These are phyloP conservation scores for Saturnispora serradocipensis DNA, from an alignment of 805 yeast species.

Conservation along the genomic window DNA sequence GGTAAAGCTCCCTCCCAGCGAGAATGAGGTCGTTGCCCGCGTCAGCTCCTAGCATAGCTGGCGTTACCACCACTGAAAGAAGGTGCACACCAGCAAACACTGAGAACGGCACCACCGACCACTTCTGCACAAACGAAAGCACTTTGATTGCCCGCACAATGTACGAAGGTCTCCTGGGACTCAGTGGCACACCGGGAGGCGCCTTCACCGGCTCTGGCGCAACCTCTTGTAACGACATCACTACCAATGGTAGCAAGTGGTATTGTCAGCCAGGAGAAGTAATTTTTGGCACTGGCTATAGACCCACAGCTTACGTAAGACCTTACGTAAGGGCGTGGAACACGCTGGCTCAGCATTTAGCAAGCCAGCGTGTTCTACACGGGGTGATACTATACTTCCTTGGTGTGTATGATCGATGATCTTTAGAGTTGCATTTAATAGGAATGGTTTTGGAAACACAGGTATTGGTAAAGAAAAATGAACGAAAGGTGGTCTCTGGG, in stretches of 20 bases:
- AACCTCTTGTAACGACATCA: conserved; percentile 8
- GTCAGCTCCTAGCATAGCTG: conserved; percentile 35
- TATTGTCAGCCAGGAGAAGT: neutral
- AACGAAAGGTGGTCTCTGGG: too few relatives aligned
- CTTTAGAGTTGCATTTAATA: too few relatives aligned
- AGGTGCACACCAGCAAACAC: conserved; percentile 52
- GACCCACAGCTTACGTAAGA: too few relatives aligned
- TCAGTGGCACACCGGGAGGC: conserved; percentile 1
- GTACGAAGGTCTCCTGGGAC: neutral
- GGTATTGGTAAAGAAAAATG: too few relatives aligned
- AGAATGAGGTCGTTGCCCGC: conserved; percentile 47
- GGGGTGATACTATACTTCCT: too few relatives aligned
- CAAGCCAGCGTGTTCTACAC: neutral
- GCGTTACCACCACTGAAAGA: conserved; percentile 44
- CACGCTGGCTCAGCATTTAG: neutral
- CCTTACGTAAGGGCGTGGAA: neutral
- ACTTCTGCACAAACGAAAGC: conserved; percentile 36
- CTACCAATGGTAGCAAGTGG: neutral
- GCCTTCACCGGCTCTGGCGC: conserved; percentile 10
- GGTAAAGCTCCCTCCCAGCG: conserved; percentile 54
- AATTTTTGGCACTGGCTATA: neutral
- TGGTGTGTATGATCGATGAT: too few relatives aligned
- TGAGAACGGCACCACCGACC: conserved; percentile 49
- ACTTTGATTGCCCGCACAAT: neutral
- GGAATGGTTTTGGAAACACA: too few relatives aligned